These are phyloP conservation scores for Ophiostoma himal-ulmi DNA, from an alignment of 2,329 filamentous ascomycete genomes.

Conservation along the genomic window DNA sequence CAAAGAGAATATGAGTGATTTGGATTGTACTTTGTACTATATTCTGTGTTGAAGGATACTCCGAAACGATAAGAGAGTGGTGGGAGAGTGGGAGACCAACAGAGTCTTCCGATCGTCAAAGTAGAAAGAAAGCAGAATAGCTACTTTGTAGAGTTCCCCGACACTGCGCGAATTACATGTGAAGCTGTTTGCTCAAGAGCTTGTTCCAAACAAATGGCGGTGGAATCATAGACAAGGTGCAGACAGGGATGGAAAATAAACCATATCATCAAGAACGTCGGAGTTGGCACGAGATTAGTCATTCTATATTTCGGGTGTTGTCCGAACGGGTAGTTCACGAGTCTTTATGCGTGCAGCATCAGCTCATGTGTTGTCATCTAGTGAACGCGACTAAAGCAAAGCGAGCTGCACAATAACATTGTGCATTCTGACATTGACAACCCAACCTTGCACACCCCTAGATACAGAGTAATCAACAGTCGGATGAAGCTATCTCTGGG, in stretches of 20 bases:
- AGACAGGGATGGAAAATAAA: neutral
- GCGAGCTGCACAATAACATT: neutral
- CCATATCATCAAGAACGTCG: too few species aligned
- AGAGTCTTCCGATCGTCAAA: neutral
- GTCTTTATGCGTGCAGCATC: neutral
- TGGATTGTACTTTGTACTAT: neutral
- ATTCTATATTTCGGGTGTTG: neutral
- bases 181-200: neutral
- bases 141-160: neutral
- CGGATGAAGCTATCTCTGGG: neutral
- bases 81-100: slow-evolving; percentile 3
- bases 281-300: neutral
- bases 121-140: neutral
- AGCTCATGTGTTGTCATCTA: neutral
- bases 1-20: neutral
- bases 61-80: neutral
- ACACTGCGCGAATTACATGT: slow-evolving; percentile 2
- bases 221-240: neutral
- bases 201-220: slow-evolving; percentile 1
- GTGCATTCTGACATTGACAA: neutral
- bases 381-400: neutral
- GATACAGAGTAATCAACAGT: neutral
- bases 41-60: neutral
- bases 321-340: neutral
- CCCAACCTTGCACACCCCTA: neutral